phyloP scores from a whole-genome alignment of 352 stramenopile species.

The Pythium sp. region DNA sequence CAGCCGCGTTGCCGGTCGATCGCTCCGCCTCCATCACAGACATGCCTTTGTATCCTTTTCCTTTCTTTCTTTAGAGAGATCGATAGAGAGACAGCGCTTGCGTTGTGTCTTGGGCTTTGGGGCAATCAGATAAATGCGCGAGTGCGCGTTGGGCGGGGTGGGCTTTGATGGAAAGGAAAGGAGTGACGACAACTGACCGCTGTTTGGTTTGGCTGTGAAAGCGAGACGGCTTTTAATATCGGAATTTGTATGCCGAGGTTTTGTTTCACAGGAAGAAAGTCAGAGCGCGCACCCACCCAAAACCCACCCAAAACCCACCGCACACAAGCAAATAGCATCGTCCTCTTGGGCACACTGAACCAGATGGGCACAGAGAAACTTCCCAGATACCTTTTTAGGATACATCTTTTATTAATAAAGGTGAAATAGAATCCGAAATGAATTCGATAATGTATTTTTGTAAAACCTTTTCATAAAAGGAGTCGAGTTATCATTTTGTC shows the following conservation, averaged over 20 bases:
- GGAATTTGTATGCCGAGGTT: slow-evolving; percentile 13
- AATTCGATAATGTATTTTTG: background rate
- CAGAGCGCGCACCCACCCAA: background rate
- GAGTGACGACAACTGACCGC: background rate
- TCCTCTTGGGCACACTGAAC: background rate
- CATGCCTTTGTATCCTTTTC: background rate
- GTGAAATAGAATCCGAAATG: background rate
- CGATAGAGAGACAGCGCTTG: background rate
- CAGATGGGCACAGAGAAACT: slow-evolving; percentile 7
- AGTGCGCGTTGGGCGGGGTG: background rate
- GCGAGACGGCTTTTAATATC: slow-evolving; percentile 6
- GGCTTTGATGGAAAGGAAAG: slow-evolving; percentile 6
- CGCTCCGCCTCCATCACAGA: slow-evolving; percentile 12
- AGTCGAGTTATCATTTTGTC: background rate
- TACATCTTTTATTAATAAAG: background rate
- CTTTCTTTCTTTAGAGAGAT: background rate
- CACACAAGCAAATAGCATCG: background rate
- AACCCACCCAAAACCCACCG: background rate
- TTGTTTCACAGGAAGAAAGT: slow-evolving; percentile 1
- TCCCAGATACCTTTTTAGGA: background rate
- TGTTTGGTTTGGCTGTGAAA: background rate
- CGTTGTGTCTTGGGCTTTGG: no score
- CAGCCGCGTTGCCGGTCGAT: background rate
- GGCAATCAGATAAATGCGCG: slow-evolving; percentile 4
- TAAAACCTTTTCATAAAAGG: background rate